These are phyloP conservation scores for Picea engelmannii DNA, from an alignment of 83 land plant genomes.

Conservation along the genomic window DNA sequence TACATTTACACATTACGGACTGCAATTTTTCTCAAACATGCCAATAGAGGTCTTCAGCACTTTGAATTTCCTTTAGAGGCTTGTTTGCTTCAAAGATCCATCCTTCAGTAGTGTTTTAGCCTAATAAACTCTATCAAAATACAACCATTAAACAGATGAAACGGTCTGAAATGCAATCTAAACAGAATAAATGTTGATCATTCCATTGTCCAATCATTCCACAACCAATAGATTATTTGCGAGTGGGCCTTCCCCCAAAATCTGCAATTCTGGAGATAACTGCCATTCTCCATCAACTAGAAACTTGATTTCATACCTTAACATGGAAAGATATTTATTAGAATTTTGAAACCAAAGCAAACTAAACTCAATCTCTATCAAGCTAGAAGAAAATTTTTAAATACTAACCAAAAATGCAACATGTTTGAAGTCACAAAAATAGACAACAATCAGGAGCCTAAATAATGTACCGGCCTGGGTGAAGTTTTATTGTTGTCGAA, in stretches of 20 bases:
- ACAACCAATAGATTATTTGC: constrained; percentile 84
- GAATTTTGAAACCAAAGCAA: neutral
- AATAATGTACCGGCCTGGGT: constrained; percentile 76
- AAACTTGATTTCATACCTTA: constrained; percentile 94
- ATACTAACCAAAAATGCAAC: neutral
- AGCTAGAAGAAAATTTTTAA: neutral
- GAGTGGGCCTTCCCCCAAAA: constrained; percentile 82
- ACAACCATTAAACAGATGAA: neutral
- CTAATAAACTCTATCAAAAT: neutral
- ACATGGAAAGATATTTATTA: constrained; percentile 15
- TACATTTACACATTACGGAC: neutral
- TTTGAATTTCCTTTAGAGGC: neutral
- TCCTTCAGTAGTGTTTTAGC: neutral
- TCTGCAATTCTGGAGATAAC: constrained; percentile 75
- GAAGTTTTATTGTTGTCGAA: constrained; percentile 70
- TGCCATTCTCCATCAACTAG: constrained; percentile 93
- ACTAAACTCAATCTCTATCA: neutral
- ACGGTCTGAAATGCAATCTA: neutral
- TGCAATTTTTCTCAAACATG: constrained; percentile 1
- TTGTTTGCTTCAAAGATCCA: too few relatives aligned
- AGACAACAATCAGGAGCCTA: neutral
- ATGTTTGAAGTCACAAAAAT: neutral
- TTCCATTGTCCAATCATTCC: constrained; percentile 29
- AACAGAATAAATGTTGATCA: neutral
- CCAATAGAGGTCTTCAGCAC: neutral